Evolutionary conservation across 2,329 filamentous ascomycete genomes (phyloP), one percentile per base, ranked within the genome.

Genomic region (Aspergillus eucalypticola): DNA sequence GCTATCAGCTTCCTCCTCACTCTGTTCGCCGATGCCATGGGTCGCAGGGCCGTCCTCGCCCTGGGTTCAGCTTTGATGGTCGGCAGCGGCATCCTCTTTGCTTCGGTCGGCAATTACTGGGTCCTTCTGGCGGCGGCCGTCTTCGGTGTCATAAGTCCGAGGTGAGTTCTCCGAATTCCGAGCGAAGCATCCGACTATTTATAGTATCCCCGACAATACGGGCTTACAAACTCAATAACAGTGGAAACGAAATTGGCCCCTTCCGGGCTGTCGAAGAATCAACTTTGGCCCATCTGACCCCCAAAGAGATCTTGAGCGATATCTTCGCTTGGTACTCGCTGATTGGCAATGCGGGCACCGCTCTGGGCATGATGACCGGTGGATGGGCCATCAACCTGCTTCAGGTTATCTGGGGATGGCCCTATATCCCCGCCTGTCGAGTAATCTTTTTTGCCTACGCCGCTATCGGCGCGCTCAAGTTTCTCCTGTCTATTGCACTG

Each of bases 251-350:
- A 64, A 88, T 89, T 68, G 88, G 87, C 0, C 87, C 88, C 0
- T 90, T 90, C 65, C 78, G 87, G 39, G 85, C 85, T 3, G 84
- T 90, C 32, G 88, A 90, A 69, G 87, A 90, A 76, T 86, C 83
- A 0, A 85, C 84, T 35, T 70, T 89, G 7, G 84, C 86, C 5
- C 85, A 88, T 68, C 77, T 89, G 48, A 88, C 86, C 0, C 80
- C 75, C 0, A 79, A 82, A 0, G 73, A 78, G 29, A 83, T 81
- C 0, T 76, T 87, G 50, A 78, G 85, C 13, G 86, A 89, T 71
- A 86, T 90, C n/a, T 77, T 89, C 60, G 82, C 84, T 8, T 90
- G 87, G 87, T 88, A 90, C 66, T 75, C 72, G 2, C 66, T 78
- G 5, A 66, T 72, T 51, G 88, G 88, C 2, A 83, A 81, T 0